Base-by-base conservation (phyloP, 73 alveolate genomes). In the Urostyla sp. region DNA sequence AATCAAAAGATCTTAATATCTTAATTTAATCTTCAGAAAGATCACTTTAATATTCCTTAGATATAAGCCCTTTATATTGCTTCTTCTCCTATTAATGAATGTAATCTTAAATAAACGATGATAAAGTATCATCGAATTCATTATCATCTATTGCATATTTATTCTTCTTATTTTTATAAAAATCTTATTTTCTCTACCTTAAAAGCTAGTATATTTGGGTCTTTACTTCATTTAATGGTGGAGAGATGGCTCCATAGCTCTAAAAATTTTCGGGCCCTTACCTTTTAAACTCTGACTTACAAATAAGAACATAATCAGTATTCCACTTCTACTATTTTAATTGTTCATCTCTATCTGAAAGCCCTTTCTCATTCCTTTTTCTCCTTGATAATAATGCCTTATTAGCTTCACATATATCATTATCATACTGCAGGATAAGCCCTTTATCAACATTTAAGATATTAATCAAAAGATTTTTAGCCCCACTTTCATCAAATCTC, bases 401-500 rank as follows among this genome's bases (percentile, higher is more conserved):
- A 37, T 37, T 66, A 18, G 55, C 58, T 24, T 66, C 61, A 11
- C 63, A 58, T 18, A 66, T 18, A 34, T 66, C 80, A 16, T 58
- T 40, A 23, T 66, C 80, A 5, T 40, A 46, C 24, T 66, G 44
- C 3, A 66, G 37, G 51, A 40, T 84, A 16, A 93, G 34, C 45
- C 84, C 91, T 36, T 78, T 92, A 91, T 91, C 92, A 61, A 93
- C 76, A 37, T 92, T 88, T 27, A 91, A 60, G 30, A 90, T 91
- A 83, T 93, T 93, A 87, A 93, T 87, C 55, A 93, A 75, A 49
- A 93, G 79, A 7, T 92, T 91, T 43, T 69, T 85, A 13, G 97
- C 98, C 23, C 94, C 92, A 31, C 91, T 80, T 67, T 93, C 98
- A 84, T 93, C 95, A 87, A 93, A 93, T 61, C 91, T 93, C 16